Evolutionary conservation across 2,329 filamentous ascomycete genomes (phyloP), one percentile per base, ranked within the genome.

Genomic region (Diatrype stigma): DNA sequence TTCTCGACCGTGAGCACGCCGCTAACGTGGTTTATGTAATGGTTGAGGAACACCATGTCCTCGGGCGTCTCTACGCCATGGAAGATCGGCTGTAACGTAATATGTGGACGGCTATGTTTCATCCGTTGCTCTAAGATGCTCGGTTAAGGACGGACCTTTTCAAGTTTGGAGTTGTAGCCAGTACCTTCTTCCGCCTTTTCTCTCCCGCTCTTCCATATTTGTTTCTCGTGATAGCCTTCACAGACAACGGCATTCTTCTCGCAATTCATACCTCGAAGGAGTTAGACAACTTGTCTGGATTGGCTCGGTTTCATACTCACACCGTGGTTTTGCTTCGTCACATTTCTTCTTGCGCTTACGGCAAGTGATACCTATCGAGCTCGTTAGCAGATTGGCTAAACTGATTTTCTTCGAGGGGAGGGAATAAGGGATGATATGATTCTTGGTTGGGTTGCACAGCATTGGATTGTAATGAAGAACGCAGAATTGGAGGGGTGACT

Each of bases 171-270:
- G 28, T 42, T 32, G 32, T 45, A 23, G 23, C 14, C 44, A 54
- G 58, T 73, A 82, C 81, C 81, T 72, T 90, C 84, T 73, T 87
- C 85, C 32, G 82, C 79, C 64, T 79, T 86, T 67, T 93, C 87
- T 65, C 83, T 90, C 26, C 90, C 90, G 63, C 89, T 92, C 68
- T 86, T 90, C 91, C 91, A 96, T 48, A 90, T 81, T 52, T 89
- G 87, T 66, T 90, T 90, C 55, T 90, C 87, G 47, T 89, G 89
- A 64, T 96, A 96, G 12, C 91, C 91, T 70, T 96, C 90, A 65
- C 91, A 96, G 12, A 92, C 83, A 12, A 96, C 89, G 8, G 90
- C 90, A 67, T 96, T 96, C 77, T 96, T 96, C 71, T 94, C 87
- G 64, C 91, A 96, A 62, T 95, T 95, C 69, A 90, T 78, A 61